Evolutionary conservation across 495 filamentous ascomycete species (phyloP), one percentile per base, ranked within the genome.

Genomic region (Chaetomidium leptoderma): DNA sequence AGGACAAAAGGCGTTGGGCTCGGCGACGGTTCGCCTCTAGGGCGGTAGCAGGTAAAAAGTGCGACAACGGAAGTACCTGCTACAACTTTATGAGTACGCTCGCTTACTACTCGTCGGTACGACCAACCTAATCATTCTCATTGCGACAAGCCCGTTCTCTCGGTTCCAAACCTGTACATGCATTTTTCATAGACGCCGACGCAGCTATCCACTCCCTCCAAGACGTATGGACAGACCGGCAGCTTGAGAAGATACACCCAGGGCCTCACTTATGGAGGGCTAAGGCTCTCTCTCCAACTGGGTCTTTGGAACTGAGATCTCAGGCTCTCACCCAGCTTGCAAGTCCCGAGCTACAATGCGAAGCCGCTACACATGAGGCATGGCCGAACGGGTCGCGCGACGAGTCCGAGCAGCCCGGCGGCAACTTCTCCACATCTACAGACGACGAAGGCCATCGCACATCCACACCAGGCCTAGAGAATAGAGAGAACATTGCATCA

Each of bases 1-100:
- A 37, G 32, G 47, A 51, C 32, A 51, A 33, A 9, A 51, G 47
- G 47, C 32, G 47, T 37, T 51, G 19, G 47, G 10, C 14, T 51
- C 21, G 47, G 32, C 26, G 47, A 5, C 26, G 47, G 47, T 36
- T 19, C 47, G 33, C 47, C 32, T 51, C 32, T 9, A 26, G 47
- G 47, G 47, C 19, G 21, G 47, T 26, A 21, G 47, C 47, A 51
- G 47, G 23, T 14, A 51, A 32, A 26, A 26, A 11, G 47, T 32
- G 32, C 33, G 47, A 37, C 27, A 51, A 23, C 14, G 44, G 16
- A 32, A 51, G 19, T 51, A 32, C 32, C 33, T 51, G 47, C 19
- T 21, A 51, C 47, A 21, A n/a, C 47, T 37, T 37, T 19, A 51
- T 26, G 29, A 35, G 30, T n/a, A 49, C 30, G 46, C 46, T 49